A percentile compares a stretch with the other conserved stretches of the same genome.
These are phyloP conservation scores for Starmera pachycereana DNA, from an alignment of 805 yeast genomes.

Conservation along the genomic window DNA sequence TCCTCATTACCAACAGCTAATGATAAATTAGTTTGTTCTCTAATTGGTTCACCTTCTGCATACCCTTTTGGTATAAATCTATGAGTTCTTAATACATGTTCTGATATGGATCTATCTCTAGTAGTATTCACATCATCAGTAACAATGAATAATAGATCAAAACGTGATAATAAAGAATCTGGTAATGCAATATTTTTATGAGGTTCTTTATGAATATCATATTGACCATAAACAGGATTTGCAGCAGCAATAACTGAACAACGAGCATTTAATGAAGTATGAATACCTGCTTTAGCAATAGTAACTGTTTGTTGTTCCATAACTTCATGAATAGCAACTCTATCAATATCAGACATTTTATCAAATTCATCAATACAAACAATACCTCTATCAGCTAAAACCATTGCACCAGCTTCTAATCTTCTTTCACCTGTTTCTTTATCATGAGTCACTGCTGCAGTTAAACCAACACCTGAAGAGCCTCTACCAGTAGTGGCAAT, in stretches of 20 bases:
- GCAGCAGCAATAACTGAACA: constrained; percentile 98
- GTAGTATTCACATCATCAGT: constrained; percentile 88
- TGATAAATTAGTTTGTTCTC: constrained; percentile 62
- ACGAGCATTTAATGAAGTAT: constrained; percentile 90
- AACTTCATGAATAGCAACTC: constrained; percentile 98
- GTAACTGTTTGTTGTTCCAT: constrained; percentile 99
- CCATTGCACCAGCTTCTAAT: constrained; percentile 99
- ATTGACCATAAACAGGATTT: constrained; percentile 94
- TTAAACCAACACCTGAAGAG: constrained; percentile 98
- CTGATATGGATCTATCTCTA: constrained; percentile 80
- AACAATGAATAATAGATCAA: constrained; percentile 88
- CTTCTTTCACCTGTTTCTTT: constrained; percentile 95
- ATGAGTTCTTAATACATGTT: constrained; percentile 92
- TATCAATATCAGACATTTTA: constrained; percentile 92
- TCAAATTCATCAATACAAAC: constrained; percentile 99
- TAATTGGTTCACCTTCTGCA: constrained; percentile 86
- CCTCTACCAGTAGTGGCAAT: constrained; percentile 99
- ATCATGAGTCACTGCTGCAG: constrained; percentile 96
- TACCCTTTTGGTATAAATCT: constrained; percentile 81
- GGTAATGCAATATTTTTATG: constrained; percentile 95
- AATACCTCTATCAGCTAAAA: constrained; percentile 91
- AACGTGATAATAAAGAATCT: constrained; percentile 92
- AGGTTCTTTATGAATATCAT: constrained; percentile 91
- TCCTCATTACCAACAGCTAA: constrained; percentile 73
- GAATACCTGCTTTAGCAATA: constrained; percentile 96